phyloP scores from a whole-genome alignment of 108 stramenopile species.

The Parietichytrium sp. region DNA sequence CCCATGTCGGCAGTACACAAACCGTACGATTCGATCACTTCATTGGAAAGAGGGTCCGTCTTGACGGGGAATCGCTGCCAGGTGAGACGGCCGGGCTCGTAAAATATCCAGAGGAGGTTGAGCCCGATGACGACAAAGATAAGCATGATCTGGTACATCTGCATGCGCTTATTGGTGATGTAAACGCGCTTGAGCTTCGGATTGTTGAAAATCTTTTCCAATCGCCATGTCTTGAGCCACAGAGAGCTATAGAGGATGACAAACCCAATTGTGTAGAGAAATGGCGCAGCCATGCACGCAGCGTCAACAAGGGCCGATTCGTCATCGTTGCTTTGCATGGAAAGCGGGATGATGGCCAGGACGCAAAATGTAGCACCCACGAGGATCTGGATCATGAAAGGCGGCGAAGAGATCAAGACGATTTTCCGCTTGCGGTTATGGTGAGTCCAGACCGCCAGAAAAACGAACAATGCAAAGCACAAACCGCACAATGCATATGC shows the following conservation, averaged over 20 bases:
- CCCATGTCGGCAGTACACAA: neutral
- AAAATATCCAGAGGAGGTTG: too few relatives aligned
- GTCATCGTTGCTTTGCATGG: neutral
- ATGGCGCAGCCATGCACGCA: conserved; percentile 12
- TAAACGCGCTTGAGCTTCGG: neutral
- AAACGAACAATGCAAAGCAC: neutral
- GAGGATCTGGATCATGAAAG: conserved; percentile 15
- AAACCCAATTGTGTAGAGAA: neutral
- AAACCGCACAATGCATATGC: neutral
- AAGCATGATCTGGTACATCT: neutral
- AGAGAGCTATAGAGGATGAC: neutral
- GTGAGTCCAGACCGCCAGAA: neutral
- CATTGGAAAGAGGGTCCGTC: too few relatives aligned
- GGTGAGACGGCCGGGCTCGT: too few relatives aligned
- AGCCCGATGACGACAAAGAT: neutral
- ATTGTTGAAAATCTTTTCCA: neutral
- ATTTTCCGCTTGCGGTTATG: neutral
- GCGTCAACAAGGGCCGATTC: neutral
- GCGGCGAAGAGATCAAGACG: neutral
- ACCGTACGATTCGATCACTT: neutral
- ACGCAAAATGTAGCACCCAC: neutral
- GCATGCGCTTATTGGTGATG: conserved; percentile 10
- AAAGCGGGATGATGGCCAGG: neutral
- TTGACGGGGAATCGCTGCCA: too few relatives aligned
- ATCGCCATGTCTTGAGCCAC: conserved; percentile 28